phyloP scores from a whole-genome alignment of 345 rosid genomes.

The Ceriops tagal region DNA sequence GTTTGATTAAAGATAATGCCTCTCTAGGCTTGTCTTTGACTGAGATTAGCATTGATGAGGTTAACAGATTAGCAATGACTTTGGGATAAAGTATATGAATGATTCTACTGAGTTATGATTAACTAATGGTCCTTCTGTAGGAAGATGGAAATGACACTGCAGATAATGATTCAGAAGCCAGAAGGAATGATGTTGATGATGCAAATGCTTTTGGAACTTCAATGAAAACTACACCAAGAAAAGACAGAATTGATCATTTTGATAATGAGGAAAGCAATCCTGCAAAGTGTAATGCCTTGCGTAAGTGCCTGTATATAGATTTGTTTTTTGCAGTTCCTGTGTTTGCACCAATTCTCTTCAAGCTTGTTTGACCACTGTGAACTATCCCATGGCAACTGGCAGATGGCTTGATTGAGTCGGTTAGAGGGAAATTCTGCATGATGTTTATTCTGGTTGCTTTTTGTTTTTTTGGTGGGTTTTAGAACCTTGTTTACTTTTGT shows the following conservation, averaged over 20 bases:
- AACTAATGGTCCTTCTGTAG: slow-evolving; percentile 22
- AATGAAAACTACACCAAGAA: slow-evolving; percentile 18
- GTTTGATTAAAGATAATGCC: background rate
- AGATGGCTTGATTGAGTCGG: too few species aligned
- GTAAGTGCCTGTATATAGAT: slow-evolving; percentile 37
- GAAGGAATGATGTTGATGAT: slow-evolving; percentile 27
- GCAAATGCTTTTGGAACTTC: slow-evolving; percentile 14
- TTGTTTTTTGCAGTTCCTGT: background rate
- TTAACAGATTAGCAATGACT: background rate
- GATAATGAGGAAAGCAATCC: slow-evolving; percentile 56
- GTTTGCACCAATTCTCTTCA: background rate
- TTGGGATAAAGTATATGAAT: background rate
- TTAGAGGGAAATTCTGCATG: too few species aligned
- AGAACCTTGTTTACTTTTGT: too few species aligned
- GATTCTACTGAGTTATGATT: background rate
- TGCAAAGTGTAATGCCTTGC: slow-evolving; percentile 67
- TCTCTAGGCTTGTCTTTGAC: background rate
- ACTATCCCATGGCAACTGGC: too few species aligned
- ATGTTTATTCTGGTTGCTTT: too few species aligned
- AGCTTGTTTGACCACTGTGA: background rate
- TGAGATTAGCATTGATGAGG: background rate
- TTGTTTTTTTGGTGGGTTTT: too few species aligned
- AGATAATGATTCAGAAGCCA: slow-evolving; percentile 32
- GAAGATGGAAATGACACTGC: slow-evolving; percentile 40
- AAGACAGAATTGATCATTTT: slow-evolving; percentile 65